Evolutionary conservation across 129 eudicot species (phyloP).

Genomic region (Lactuca sativa): DNA sequence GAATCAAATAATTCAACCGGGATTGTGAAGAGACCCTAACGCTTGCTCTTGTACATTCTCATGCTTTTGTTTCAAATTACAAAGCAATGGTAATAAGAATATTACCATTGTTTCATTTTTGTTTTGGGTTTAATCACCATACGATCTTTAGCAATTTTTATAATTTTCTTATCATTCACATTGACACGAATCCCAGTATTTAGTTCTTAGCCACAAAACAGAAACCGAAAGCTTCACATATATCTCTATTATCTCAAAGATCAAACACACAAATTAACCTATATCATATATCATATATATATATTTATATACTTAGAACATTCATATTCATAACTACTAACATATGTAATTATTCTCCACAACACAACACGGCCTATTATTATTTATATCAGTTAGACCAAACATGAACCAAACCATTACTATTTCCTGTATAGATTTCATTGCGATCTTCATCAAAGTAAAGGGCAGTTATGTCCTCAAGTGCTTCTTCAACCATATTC

Average conservation of each 20-base stretch:
- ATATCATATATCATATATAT: neutral
- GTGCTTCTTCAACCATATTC: slow-evolving; percentile 41
- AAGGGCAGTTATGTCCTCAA: slow-evolving; percentile 51
- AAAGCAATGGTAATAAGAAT: too few relatives aligned
- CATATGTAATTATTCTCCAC: neutral
- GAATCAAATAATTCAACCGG: too few relatives aligned
- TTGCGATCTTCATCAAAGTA: slow-evolving; percentile 48
- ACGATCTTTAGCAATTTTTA: too few relatives aligned
- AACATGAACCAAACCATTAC: slow-evolving; percentile 50
- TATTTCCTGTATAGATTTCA: slow-evolving; percentile 52
- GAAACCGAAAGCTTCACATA: neutral
- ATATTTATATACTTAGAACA: slow-evolving; percentile 3
- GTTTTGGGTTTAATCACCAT: too few relatives aligned
- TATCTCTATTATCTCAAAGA: neutral
- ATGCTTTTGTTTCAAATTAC: too few relatives aligned
- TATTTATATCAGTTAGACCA: slow-evolving; percentile 39
- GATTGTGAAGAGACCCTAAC: too few relatives aligned
- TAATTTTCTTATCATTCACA: neutral
- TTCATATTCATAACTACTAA: slow-evolving; percentile 1
- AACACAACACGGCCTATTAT: too few relatives aligned
- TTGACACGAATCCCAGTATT: too few relatives aligned
- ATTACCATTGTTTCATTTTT: too few relatives aligned
- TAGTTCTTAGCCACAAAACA: neutral
- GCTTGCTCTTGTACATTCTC: too few relatives aligned
- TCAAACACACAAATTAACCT: slow-evolving; percentile 1